Evolutionary conservation across 495 filamentous ascomycete species (phyloP), one percentile per base, ranked within the genome.

Genomic region (Mytilinidion resinicola): DNA sequence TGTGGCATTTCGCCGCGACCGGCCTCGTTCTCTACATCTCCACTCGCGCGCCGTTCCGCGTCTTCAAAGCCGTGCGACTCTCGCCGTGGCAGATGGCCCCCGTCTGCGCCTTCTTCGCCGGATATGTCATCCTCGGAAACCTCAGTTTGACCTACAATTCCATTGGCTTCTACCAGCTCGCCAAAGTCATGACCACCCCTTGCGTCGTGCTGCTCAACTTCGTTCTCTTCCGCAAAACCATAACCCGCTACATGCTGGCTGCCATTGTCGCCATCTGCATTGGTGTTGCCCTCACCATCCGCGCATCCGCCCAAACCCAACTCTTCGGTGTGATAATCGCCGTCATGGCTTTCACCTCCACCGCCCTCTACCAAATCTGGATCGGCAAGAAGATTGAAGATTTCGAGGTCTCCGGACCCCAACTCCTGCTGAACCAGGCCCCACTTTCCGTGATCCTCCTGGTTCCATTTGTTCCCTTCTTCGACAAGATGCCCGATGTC

Each of bases 1-100:
- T 72, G 67, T 74, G 70, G 70, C 72, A 74, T 62, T 74, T 74
- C 62, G 64, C 66, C n/a, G 71, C 69, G 53, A 74, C 72, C 11
- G 54, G 65, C 10, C 58, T 67, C 21, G 69, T 70, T 8, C 64
- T 74, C 19, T 74, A 58, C 55, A 49, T 72, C 33, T 63, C 70
- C 6, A 65, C 57, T 49, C 63, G 59, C 4, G 55, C 54, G 5
- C 70, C 72, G 12, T 72, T 74, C 67, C 62, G 68, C 53, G 66
- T 70, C 43, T 74, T 74, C 61, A 65, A 68, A 21, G 63, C 65
- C 9, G 51, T 74, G 41, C 68, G 70, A 12, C 53, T 74, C 9
- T 67, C 70, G 9, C 67, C 71, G 38, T 55, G 70, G 50, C 60
- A 71, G 33, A 71, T 74, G 70, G 53, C 71, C 19, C 72, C 72